These are phyloP conservation scores for Geranium incanum DNA, from an alignment of 441 rosid genomes.

Conservation along the genomic window DNA sequence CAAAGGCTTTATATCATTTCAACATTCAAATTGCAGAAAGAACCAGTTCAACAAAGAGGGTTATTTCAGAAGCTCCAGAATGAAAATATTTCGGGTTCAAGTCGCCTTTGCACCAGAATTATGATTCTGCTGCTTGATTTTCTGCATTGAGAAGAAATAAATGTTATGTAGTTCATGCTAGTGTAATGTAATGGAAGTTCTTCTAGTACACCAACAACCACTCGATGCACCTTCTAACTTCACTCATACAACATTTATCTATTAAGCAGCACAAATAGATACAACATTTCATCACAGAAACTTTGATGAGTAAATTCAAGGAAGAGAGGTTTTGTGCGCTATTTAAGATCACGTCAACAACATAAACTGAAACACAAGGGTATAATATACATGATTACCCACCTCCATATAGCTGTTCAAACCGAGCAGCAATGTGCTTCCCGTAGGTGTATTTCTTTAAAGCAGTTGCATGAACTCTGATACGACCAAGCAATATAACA, in stretches of 20 bases:
- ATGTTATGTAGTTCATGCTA: too few relatives aligned
- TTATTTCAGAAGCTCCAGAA: not conserved
- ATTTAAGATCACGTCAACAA: not conserved
- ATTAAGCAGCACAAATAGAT: too few relatives aligned
- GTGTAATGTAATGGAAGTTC: too few relatives aligned
- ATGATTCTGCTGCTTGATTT: constrained; percentile 19
- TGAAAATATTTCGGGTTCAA: not conserved
- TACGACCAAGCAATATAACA: constrained; percentile 42
- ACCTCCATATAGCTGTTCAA: constrained; percentile 57
- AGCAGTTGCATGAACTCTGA: constrained; percentile 53
- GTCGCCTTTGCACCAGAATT: not conserved
- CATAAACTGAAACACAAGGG: not conserved
- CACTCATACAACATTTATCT: too few relatives aligned
- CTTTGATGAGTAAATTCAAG: too few relatives aligned
- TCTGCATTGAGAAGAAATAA: constrained; percentile 19
- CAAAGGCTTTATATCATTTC: not conserved
- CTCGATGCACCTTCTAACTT: too few relatives aligned
- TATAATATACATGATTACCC: not conserved
- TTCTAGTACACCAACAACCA: too few relatives aligned
- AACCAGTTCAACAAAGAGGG: not conserved
- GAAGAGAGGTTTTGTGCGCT: not conserved
- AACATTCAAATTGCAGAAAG: not conserved
- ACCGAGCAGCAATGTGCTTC: constrained; percentile 78
- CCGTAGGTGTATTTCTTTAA: constrained; percentile 87
- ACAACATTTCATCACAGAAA: too few relatives aligned